Evolutionary conservation across 176 grass and related monocot species (phyloP), one percentile per base, ranked within the genome.

Genomic region (Saccharum officinarum): DNA sequence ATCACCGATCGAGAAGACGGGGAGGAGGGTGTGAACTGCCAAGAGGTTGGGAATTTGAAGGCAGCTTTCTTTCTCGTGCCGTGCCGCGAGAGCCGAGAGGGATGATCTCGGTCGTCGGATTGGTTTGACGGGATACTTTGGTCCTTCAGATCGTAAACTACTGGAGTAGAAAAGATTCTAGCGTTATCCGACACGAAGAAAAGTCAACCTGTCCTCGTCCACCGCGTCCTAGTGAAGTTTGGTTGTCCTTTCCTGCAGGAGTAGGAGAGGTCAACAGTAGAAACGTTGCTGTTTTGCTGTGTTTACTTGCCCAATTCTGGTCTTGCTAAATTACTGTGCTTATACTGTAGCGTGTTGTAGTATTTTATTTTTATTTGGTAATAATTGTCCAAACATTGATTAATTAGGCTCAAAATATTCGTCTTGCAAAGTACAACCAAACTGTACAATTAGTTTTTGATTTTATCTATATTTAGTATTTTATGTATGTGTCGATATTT

Each of bases 201-300:
- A 41, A 6, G 68, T 89, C 81, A 79, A 74, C 83, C 14, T 40
- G 40, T 55, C 71, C 33, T 6, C 62, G 3, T 63, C n/a, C 63
- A 46, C 67, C 3, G 63, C 4, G 39, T 59, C 16, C 23, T 17
- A 1, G 8, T 12, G 6, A 25, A 38, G 5, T 14, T 52, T 26
- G 28, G 9, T 31, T 41, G 14, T 33, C 15, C 31, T 39, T 63
- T 52, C 49, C 49, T 18, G 1, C 2, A 47, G 47, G 15, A 22
- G 2, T 2, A 8, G 12, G 3, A 39, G 49, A 4, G 38, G 39
- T 33, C 22, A 7, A 61, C 47, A 17, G 6, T 5, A 36, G 23
- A 69, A 73, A 67, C 17, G 17, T 54, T 54, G 50, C 6, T 52
- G 49, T 18, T 15, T 50, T 50, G 15, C 47, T 22, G 55, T n/a